Percentiles rank a stretch among this genome's conserved stretches.
Evolutionary conservation across 2,329 filamentous ascomycete species (phyloP).

Genomic region (Zasmidium citrigriseum): DNA sequence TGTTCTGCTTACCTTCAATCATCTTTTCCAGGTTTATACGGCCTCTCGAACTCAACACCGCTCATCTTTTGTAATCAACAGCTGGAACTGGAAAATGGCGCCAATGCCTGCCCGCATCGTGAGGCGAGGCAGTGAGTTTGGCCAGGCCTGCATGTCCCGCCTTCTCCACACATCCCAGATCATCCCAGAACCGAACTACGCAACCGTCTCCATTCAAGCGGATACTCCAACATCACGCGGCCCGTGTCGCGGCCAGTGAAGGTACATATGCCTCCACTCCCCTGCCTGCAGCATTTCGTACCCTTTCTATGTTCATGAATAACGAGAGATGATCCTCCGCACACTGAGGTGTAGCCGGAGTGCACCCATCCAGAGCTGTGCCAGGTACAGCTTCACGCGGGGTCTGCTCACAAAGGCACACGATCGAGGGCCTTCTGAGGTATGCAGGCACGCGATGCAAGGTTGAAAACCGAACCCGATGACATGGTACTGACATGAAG

Average conservation of each 20-base stretch:
- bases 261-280: neutral
- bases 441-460: constrained; percentile 10
- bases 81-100: neutral
- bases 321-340: neutral
- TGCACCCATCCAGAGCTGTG: neutral
- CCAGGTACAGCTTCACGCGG: constrained; percentile 2
- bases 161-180: constrained; percentile 4
- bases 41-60: no score
- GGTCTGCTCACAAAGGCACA: constrained; percentile 31
- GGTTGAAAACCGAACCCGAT: neutral
- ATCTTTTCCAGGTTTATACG: no score
- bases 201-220: constrained; percentile 1
- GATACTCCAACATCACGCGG: neutral
- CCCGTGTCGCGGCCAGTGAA: neutral
- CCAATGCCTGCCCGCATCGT: neutral
- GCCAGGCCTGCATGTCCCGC: neutral
- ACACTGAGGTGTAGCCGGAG: constrained; percentile 19
- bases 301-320: no score
- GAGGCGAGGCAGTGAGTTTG: neutral
- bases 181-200: neutral
- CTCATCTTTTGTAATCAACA: no score
- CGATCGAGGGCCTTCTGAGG: constrained; percentile 33
- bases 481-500: neutral
- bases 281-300: no score
- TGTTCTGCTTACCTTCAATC: neutral